phyloP scores from a whole-genome alignment of 208 protist species.

The Trypanosoma scelopori region DNA sequence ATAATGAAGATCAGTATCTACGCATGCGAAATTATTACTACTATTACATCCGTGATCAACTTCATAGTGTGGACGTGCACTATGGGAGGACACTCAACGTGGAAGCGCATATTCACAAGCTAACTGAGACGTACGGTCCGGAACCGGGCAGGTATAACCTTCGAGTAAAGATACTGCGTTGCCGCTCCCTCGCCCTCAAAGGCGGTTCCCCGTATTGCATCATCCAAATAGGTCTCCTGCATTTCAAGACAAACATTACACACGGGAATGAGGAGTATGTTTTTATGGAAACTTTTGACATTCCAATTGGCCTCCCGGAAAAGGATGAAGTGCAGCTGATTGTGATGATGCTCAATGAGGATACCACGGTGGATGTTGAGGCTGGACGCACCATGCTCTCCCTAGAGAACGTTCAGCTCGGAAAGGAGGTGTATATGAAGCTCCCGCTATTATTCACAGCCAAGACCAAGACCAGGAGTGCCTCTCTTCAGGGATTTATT shows the following conservation, averaged over 20 bases:
- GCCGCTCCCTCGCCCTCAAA: slow-evolving; percentile 28
- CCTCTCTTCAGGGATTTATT: slow-evolving; percentile 44
- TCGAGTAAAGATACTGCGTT: slow-evolving; percentile 49
- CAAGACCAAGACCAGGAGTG: slow-evolving; percentile 41
- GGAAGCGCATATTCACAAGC: slow-evolving; percentile 52
- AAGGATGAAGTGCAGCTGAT: slow-evolving; percentile 69
- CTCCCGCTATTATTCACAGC: slow-evolving; percentile 54
- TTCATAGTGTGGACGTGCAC: slow-evolving; percentile 59
- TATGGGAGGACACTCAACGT: slow-evolving; percentile 69
- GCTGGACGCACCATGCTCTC: slow-evolving; percentile 56
- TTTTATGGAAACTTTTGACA: slow-evolving; percentile 65
- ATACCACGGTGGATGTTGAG: slow-evolving; percentile 28
- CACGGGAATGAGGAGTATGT: slow-evolving; percentile 45
- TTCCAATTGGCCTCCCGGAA: slow-evolving; percentile 62
- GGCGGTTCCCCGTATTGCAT: slow-evolving; percentile 15
- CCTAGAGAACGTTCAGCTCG: slow-evolving; percentile 33
- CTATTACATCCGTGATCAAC: slow-evolving; percentile 63
- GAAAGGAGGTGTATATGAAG: slow-evolving; percentile 33
- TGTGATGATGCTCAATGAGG: slow-evolving; percentile 35
- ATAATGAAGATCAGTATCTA: slow-evolving; percentile 42
- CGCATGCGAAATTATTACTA: slow-evolving; percentile 67
- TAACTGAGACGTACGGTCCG: slow-evolving; percentile 72
- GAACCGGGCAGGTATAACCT: slow-evolving; percentile 62
- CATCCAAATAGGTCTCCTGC: slow-evolving; percentile 43
- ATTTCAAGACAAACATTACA: slow-evolving; percentile 54